Evolutionary conservation across 192 early-diverging fungal genomes (phyloP).

Genomic region (Entomortierella lignicola): DNA sequence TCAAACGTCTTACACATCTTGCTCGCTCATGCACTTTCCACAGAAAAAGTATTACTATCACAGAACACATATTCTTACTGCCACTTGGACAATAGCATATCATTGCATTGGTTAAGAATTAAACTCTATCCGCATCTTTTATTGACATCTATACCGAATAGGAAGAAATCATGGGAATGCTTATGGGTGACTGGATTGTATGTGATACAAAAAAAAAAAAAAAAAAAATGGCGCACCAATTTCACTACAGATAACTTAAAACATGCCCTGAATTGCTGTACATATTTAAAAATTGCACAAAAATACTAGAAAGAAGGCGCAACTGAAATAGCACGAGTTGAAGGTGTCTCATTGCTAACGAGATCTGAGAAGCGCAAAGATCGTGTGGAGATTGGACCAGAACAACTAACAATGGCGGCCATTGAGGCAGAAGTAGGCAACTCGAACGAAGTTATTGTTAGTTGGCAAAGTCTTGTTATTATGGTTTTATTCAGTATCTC

Average conservation of each 20-base stretch:
- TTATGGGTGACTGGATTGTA: conserved; percentile 66
- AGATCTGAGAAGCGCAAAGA: conserved; percentile 66
- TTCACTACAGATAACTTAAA: too few relatives aligned
- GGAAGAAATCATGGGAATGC: conserved; percentile 68
- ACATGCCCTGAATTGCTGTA: too few relatives aligned
- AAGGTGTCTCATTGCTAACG: conserved; percentile 56
- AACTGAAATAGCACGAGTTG: conserved; percentile 52
- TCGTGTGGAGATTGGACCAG: conserved; percentile 64
- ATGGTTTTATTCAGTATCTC: background rate
- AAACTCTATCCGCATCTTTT: too few relatives aligned
- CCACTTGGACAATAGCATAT: too few relatives aligned
- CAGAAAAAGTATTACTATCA: conserved; percentile 65
- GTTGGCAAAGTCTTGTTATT: background rate
- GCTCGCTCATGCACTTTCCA: conserved; percentile 59
- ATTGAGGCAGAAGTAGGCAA: conserved; percentile 57
- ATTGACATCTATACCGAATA: conserved; percentile 10
- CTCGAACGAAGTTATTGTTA: background rate
- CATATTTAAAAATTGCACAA: background rate
- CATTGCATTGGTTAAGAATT: too few relatives aligned
- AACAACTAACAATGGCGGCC: conserved; percentile 61
- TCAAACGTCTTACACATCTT: conserved; percentile 59
- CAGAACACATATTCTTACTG: too few relatives aligned
- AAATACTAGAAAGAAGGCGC: conserved; percentile 31
- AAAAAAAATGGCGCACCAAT: background rate
- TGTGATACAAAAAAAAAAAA: background rate